Conservation (phyloP, 2,329 filamentous ascomycete genomes). For the Capronia epimyces region DNA sequence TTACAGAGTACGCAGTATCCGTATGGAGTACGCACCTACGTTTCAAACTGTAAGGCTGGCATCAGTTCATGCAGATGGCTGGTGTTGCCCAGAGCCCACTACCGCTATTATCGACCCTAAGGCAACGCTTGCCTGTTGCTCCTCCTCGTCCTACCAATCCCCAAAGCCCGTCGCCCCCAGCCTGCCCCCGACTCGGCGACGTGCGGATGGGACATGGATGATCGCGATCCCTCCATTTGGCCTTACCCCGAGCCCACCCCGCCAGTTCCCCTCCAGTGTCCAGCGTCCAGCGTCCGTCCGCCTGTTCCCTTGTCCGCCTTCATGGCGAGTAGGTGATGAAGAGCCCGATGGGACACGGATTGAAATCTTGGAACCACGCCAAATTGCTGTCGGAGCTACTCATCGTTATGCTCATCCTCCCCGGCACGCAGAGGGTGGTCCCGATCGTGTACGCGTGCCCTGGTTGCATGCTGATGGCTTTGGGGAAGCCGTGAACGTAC, state of each 20-base stretch:
- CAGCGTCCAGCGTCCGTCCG: not conserved
- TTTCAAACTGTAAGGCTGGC: not conserved
- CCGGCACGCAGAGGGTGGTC: constrained; percentile 27
- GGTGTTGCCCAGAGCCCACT: constrained; percentile 1
- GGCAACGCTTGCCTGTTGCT: too few species aligned
- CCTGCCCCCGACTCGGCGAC: too few species aligned
- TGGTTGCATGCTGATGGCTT: constrained; percentile 38
- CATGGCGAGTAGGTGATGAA: constrained; percentile 21
- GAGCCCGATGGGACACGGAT: constrained; percentile 32
- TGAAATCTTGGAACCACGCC: constrained; percentile 61
- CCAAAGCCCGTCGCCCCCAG: too few species aligned
- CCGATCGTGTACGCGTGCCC: constrained; percentile 52
- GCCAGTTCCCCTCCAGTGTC: too few species aligned
- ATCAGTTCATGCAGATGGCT: constrained; percentile 3
- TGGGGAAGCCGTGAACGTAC: constrained; percentile 40
- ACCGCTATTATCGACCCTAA: too few species aligned
- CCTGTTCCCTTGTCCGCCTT: not conserved
- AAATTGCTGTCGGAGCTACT: constrained; percentile 46
- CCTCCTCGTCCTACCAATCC: too few species aligned
- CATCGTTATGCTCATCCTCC: constrained; percentile 51
- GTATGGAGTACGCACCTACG: too few species aligned
- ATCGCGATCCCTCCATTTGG: too few species aligned
- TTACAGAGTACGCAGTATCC: too few species aligned
- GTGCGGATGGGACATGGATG: too few species aligned
- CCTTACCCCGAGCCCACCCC: too few species aligned